Percentiles rank a stretch among this genome's conserved stretches.
Conservation (phyloP, 352 stramenopile species). For the Saprolegnia parasitica region DNA sequence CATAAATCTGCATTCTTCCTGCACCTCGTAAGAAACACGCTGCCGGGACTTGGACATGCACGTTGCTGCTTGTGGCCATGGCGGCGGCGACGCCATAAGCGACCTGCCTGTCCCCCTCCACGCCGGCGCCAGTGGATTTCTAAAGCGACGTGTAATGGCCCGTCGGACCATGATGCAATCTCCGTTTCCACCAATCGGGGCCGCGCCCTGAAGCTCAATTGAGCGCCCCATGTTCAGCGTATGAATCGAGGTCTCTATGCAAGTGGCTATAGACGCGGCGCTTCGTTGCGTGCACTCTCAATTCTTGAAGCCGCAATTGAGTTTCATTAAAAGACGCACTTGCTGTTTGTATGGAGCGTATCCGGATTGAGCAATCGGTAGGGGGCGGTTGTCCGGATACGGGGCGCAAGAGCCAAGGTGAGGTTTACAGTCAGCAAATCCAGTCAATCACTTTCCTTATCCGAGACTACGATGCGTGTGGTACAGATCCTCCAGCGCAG, state of each 20-base stretch:
- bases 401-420: background rate
- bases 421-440: slow-evolving; percentile 16
- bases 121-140: background rate
- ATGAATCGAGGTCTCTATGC: slow-evolving; percentile 17
- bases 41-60: background rate
- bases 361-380: background rate
- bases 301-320: background rate
- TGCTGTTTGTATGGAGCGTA: background rate
- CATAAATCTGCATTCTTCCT: too few species aligned
- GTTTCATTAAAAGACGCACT: background rate
- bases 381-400: slow-evolving; percentile 3
- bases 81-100: too few species aligned
- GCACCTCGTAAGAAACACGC: background rate
- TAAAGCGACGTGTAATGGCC: background rate
- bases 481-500: slow-evolving; percentile 28
- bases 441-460: slow-evolving; percentile 24
- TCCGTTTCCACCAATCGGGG: background rate
- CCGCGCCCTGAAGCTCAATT: background rate
- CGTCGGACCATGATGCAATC: background rate
- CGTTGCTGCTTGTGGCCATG: background rate
- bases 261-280: background rate
- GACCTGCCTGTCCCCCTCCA: background rate
- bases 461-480: slow-evolving; percentile 23
- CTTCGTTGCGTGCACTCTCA: background rate
- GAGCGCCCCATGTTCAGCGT: background rate